Percentiles rank a stretch among this genome's conserved stretches.
These are phyloP conservation scores for Lenzites betulinus DNA, from an alignment of 768 basidiomycete species.

Conservation along the genomic window DNA sequence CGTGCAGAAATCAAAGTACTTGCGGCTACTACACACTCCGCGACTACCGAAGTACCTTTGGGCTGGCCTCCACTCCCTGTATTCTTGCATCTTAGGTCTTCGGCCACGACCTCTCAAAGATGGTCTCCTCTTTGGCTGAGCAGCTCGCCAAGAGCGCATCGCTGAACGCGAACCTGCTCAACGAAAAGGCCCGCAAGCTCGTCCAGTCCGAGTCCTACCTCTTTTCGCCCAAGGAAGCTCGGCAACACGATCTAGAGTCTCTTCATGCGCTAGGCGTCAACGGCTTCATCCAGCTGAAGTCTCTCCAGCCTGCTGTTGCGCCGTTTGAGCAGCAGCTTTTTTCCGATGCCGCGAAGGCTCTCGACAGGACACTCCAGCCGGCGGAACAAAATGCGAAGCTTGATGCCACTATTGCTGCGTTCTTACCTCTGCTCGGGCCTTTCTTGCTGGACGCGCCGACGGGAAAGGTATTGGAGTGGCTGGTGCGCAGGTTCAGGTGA, in stretches of 20 bases:
- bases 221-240: conserved; percentile 80
- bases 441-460: conserved; percentile 82
- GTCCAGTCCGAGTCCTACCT: conserved; percentile 75
- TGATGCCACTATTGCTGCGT: conserved; percentile 58
- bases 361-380: conserved; percentile 78
- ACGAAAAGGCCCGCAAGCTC: conserved; percentile 64
- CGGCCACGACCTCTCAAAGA: conserved; percentile 20
- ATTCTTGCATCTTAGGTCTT: background rate
- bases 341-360: conserved; percentile 70
- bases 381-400: conserved; percentile 63
- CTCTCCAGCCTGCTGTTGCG: conserved; percentile 58
- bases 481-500: conserved; percentile 90
- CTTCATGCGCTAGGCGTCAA: conserved; percentile 80
- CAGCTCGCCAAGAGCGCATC: conserved; percentile 83
- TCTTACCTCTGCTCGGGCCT: conserved; percentile 72
- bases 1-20: background rate
- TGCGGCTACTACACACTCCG: background rate
- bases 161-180: conserved; percentile 72
- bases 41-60: background rate
- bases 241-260: conserved; percentile 84
- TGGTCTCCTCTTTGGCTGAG: conserved; percentile 74
- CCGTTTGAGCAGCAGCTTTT: conserved; percentile 75
- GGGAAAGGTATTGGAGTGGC: conserved; percentile 89
- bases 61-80: background rate
- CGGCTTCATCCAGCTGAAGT: conserved; percentile 70